phyloP scores from a whole-genome alignment of 148 eudicot genomes.

The Bassia scoparia region DNA sequence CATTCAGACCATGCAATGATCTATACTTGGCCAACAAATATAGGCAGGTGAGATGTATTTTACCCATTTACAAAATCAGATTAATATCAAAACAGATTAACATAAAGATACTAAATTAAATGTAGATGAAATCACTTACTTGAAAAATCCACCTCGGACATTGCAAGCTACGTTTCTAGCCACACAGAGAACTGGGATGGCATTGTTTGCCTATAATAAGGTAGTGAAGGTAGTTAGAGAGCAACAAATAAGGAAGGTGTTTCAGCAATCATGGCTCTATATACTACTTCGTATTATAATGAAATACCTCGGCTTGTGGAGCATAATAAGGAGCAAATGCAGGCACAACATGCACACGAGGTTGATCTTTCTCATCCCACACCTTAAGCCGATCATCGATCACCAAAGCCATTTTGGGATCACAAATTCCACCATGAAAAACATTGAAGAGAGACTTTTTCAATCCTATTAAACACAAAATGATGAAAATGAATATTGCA shows the following conservation, averaged over 20 bases:
- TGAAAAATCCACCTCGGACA: constrained; percentile 98
- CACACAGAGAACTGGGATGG: constrained; percentile 87
- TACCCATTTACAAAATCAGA: background rate
- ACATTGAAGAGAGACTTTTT: constrained; percentile 90
- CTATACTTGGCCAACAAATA: background rate
- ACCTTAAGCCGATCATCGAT: constrained; percentile 97
- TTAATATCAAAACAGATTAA: background rate
- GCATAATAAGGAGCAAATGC: constrained; percentile 99
- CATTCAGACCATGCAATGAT: background rate
- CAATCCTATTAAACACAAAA: constrained; percentile 42
- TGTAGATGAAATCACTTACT: constrained; percentile 44
- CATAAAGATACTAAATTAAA: background rate
- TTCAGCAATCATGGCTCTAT: background rate
- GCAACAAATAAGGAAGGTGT: background rate
- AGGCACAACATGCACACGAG: constrained; percentile 97
- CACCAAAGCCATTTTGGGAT: constrained; percentile 96
- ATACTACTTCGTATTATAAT: background rate
- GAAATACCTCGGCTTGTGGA: constrained; percentile 90
- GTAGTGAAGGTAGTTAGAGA: background rate
- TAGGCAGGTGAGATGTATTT: background rate
- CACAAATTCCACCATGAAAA: constrained; percentile 81
- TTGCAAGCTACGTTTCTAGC: constrained; percentile 98
- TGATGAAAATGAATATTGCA: background rate
- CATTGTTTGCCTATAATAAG: constrained; percentile 65
- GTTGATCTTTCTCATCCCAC: constrained; percentile 98